Evolutionary conservation across 495 filamentous ascomycete genomes (phyloP), one percentile per base, ranked within the genome.

Genomic region (Bacidia rubella): DNA sequence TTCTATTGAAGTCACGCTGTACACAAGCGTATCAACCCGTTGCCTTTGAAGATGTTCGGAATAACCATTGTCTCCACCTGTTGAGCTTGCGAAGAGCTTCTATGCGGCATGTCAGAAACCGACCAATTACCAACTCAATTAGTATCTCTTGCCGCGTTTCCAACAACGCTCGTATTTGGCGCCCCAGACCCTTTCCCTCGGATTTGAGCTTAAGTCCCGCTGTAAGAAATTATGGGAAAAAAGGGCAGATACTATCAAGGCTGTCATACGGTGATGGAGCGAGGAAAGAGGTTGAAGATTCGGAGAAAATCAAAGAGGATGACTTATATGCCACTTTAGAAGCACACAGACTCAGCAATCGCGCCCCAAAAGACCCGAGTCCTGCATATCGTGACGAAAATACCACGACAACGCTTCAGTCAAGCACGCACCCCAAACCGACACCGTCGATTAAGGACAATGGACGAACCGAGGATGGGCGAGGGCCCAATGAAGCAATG

Each of bases 321-420:
- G 60, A 64, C 49, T 56, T 66, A 3, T 23, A 57, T 27, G 68
- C 68, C 49, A 79, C 76, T 2, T 65, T 79, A 41, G 69, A 74
- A 51, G 73, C 73, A 20, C 76, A 79, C 57, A 74, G 74, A 35
- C 58, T 57, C 7, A 59, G 63, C 11, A 79, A 79, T 57, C 66
- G 70, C 48, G 64, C 65, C 22, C 57, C 66, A 17, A 46, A 74
- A 24, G 64, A 77, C 26, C 72, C 72, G 35, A n/a, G n/a, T n/a
- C n/a, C n/a, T n/a, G n/a, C n/a, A n/a, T 71, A 68, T 53, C 41
- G 65, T 2, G 9, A 27, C 25, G 21, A 40, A 5, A n/a, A 45
- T 15, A 21, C 3, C 29, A 10, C 15, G 10, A 11, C 25, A 17
- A 44, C 25, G 19, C 11, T 26, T 22, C 38, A 24, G 12, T 22